Conservation (phyloP, 495 filamentous ascomycete species). For the Talaromyces proteolyticus region DNA sequence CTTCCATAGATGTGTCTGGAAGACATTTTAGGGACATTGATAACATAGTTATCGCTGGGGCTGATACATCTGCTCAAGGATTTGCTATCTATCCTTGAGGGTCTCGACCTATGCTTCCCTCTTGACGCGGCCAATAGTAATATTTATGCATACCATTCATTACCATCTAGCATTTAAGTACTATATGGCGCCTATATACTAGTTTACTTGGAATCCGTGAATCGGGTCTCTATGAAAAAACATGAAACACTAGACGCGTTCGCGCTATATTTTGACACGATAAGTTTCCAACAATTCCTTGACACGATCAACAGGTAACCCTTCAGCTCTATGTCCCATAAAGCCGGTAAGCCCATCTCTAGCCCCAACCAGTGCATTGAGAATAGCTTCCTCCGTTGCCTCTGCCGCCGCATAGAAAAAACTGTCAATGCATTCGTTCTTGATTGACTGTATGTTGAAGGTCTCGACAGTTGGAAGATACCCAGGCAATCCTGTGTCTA, state of each 20-base stretch:
- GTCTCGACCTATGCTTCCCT: too few species aligned
- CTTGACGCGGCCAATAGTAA: too few species aligned
- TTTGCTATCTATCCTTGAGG: not conserved
- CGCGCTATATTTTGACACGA: too few species aligned
- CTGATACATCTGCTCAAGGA: not conserved
- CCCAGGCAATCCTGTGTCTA: not conserved
- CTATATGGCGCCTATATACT: too few species aligned
- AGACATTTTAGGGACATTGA: not conserved
- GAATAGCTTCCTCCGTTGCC: conserved; percentile 1
- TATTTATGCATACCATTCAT: too few species aligned
- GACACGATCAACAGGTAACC: conserved; percentile 2
- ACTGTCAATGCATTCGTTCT: not conserved
- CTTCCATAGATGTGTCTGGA: not conserved
- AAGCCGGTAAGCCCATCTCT: not conserved
- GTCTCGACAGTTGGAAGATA: not conserved
- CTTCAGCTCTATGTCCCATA: not conserved
- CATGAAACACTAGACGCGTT: too few species aligned
- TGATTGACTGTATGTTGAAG: not conserved
- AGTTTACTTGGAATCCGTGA: too few species aligned
- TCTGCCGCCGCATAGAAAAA: conserved; percentile 1
- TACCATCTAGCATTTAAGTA: too few species aligned
- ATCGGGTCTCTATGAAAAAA: too few species aligned
- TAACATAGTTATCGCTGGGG: not conserved
- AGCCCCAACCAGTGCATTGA: not conserved
- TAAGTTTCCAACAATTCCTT: not conserved